phyloP scores from a whole-genome alignment of 163 green algal genomes.

The Dunaliella salina region DNA sequence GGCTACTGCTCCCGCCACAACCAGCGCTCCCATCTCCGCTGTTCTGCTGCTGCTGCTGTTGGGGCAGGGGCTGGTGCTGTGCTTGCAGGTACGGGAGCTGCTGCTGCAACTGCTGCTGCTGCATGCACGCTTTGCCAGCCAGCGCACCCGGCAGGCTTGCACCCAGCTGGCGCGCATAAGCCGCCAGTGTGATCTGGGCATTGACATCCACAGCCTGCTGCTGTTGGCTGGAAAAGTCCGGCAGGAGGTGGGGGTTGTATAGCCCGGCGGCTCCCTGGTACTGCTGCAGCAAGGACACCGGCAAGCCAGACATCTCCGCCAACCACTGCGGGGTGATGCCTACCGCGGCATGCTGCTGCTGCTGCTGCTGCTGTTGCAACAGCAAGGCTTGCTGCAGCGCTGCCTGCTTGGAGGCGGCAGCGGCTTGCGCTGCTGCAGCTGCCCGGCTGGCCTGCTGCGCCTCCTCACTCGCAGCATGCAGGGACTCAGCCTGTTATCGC shows the following conservation, averaged over 20 bases:
- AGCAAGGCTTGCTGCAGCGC: neutral
- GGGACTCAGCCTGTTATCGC: neutral
- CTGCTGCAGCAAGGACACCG: neutral
- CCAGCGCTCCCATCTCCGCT: too few species aligned
- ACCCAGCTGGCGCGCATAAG: neutral
- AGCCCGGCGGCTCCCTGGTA: neutral
- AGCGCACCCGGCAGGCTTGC: neutral
- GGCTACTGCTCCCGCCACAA: too few species aligned
- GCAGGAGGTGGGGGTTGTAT: neutral
- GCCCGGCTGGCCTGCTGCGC: constrained; percentile 1
- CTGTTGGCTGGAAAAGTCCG: neutral
- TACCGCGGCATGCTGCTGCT: neutral
- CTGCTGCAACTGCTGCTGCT: neutral
- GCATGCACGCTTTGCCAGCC: neutral
- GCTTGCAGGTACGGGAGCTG: neutral
- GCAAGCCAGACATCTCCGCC: neutral
- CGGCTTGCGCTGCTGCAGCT: constrained; percentile 1
- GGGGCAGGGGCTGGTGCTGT: neutral
- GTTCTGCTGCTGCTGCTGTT: neutral
- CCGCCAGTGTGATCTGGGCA: neutral
- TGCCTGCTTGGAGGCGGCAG: neutral
- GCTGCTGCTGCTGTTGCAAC: neutral
- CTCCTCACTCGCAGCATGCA: neutral
- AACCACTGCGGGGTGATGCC: neutral
- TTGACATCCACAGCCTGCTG: neutral